These are phyloP conservation scores for Boletus tomentosulus DNA, from an alignment of 768 basidiomycete species.

Conservation along the genomic window DNA sequence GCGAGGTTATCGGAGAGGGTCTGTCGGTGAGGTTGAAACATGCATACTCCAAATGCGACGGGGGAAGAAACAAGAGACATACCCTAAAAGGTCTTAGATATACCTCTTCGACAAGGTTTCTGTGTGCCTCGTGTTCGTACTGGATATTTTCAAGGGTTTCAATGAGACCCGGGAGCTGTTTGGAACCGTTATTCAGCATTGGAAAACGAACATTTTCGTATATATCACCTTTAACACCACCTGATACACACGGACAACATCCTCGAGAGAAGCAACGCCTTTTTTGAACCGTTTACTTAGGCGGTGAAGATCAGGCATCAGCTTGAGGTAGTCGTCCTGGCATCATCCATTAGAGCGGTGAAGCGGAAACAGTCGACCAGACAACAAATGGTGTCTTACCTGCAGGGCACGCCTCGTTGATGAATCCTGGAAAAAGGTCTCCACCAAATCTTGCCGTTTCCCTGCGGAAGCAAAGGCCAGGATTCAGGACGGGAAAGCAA, in stretches of 20 bases:
- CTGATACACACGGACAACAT: slow-evolving; percentile 95
- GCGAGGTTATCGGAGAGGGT: slow-evolving; percentile 56
- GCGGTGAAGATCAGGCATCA: slow-evolving; percentile 92
- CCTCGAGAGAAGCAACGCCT: slow-evolving; percentile 78
- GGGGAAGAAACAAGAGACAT: slow-evolving; percentile 8
- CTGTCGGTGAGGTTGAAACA: slow-evolving; percentile 35
- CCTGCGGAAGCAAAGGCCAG: slow-evolving; percentile 39
- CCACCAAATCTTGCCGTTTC: slow-evolving; percentile 83
- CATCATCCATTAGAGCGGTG: slow-evolving; percentile 1
- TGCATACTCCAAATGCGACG: background rate
- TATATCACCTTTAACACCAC: slow-evolving; percentile 70
- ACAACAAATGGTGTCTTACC: slow-evolving; percentile 36
- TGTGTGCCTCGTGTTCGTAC: slow-evolving; percentile 43
- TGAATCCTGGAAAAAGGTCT: slow-evolving; percentile 78
- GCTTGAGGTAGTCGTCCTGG: slow-evolving; percentile 82
- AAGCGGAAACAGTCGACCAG: background rate
- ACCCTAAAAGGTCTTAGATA: slow-evolving; percentile 66
- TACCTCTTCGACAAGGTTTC: slow-evolving; percentile 56
- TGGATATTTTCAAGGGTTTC: slow-evolving; percentile 53
- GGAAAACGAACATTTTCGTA: background rate
- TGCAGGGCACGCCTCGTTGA: slow-evolving; percentile 68
- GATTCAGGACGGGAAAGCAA: background rate
- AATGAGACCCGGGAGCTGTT: slow-evolving; percentile 72
- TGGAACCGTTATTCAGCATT: background rate
- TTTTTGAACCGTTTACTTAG: slow-evolving; percentile 90